These are phyloP conservation scores for Chaetomium sp. DNA, from an alignment of 2,329 filamentous ascomycete species.

Conservation along the genomic window DNA sequence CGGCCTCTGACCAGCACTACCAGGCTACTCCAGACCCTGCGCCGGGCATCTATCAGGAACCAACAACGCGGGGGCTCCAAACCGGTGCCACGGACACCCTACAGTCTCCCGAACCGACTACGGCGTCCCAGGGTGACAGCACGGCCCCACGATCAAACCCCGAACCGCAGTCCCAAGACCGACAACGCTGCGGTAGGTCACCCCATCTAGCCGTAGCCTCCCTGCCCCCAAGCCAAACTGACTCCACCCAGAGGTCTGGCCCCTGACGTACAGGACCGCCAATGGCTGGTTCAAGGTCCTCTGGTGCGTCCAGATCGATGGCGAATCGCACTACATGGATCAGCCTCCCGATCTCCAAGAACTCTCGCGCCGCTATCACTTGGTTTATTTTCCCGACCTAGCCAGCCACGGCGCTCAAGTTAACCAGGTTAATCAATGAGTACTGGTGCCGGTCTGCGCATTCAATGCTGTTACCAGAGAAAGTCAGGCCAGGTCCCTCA, in stretches of 20 bases:
- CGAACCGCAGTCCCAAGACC: neutral
- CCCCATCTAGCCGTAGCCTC: neutral
- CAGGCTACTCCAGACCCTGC: neutral
- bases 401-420: neutral
- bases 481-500: neutral
- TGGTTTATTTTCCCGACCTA: slow-evolving; percentile 10
- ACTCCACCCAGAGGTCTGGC: slow-evolving; percentile 8
- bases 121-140: neutral
- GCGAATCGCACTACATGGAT: neutral
- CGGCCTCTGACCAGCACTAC: neutral
- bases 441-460: neutral
- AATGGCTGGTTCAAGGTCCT: neutral
- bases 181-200: slow-evolving; percentile 10
- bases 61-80: neutral
- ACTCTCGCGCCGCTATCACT: neutral
- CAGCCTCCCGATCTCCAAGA: slow-evolving; percentile 6
- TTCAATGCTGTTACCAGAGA: no score
- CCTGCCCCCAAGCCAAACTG: neutral
- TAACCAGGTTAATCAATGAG: slow-evolving; percentile 3
- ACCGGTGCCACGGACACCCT: neutral
- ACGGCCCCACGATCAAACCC: neutral
- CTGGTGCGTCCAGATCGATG: slow-evolving; percentile 17
- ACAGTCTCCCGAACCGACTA: neutral
- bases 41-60: neutral
- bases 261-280: slow-evolving; percentile 4